Conservation (phyloP, 2,329 filamentous ascomycete genomes). For the Bipolaris cookei region DNA sequence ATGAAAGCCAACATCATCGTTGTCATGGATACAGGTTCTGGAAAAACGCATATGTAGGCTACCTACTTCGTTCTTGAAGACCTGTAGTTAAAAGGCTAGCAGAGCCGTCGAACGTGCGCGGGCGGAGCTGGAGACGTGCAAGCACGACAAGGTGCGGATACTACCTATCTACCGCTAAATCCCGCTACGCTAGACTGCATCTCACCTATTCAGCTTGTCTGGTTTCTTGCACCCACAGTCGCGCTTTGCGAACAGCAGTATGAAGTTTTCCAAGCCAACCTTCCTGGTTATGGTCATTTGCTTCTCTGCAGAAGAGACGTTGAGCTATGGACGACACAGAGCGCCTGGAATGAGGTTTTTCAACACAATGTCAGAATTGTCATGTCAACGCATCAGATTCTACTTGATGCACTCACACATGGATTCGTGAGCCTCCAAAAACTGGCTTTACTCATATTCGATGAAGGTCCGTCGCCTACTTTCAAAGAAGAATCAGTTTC, state of each 20-base stretch:
- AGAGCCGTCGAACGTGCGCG: conserved; percentile 54
- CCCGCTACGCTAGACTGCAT: conserved; percentile 1
- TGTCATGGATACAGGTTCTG: conserved; percentile 58
- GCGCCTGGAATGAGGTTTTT: conserved; percentile 71
- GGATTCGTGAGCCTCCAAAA: conserved; percentile 71
- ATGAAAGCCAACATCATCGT: conserved; percentile 55
- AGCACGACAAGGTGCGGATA: conserved; percentile 44
- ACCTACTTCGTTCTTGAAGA: background rate
- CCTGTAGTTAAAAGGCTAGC: conserved; percentile 16
- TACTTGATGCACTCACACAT: conserved; percentile 75
- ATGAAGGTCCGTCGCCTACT: conserved; percentile 70
- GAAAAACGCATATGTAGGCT: conserved; percentile 55
- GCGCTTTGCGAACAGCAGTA: conserved; percentile 56
- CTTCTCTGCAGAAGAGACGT: conserved; percentile 72
- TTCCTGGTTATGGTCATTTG: conserved; percentile 62
- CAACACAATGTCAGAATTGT: conserved; percentile 68
- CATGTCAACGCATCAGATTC: conserved; percentile 76
- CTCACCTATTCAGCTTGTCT: conserved; percentile 47
- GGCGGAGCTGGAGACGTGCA: conserved; percentile 51
- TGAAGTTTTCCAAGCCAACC: conserved; percentile 40
- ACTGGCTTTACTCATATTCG: conserved; percentile 76
- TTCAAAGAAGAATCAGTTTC: background rate
- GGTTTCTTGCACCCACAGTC: conserved; percentile 56
- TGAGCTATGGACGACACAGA: conserved; percentile 72
- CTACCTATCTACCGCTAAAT: background rate